Evolutionary conservation across 1,284 basidiomycete species (phyloP), one percentile per base, ranked within the genome.

Genomic region (Lentinus polychrous): DNA sequence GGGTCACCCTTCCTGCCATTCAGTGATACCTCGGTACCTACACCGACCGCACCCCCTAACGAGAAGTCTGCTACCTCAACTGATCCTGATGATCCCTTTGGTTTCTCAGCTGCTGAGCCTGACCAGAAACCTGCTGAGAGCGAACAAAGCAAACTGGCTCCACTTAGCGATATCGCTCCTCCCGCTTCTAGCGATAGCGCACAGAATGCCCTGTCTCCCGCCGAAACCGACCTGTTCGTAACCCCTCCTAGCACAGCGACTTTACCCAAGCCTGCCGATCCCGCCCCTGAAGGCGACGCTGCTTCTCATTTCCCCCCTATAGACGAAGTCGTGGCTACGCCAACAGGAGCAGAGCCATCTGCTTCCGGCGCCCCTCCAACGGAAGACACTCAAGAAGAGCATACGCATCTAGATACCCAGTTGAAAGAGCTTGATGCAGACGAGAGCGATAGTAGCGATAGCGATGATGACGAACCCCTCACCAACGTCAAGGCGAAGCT

Each of bases 351-450:
- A 2, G 46, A 40, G 18, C 12, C 36, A n/a, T 23, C 24, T 14
- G 41, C 47, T 8, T 34, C 53, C 23, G 43, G 46, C 11, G 51
- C 46, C 17, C 46, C 54, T 18, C 20, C 20, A 20, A 37, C 55
- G 49, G 43, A 52, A 52, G 17, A 22, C 33, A 46, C n/a, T 33
- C 51, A 57, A 1, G 46, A 51, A 27, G 63, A 62, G 22, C 71
- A 72, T 47, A 81, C 81, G 1, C 77, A 84, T 55, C 61, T 86
- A 14, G 65, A 62, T 20, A 58, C 75, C 7, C 66, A 72, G 27
- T 66, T 86, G n/a, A 76, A 78, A 50, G 85, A 91, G 49, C 58
- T 86, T 45, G 86, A 85, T 14, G 63, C 73, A 8, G 69, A 82
- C 3, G 86, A 86, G 35, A 76, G 79, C 0, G 86, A 87, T 51